Evolutionary conservation across 2,329 filamentous ascomycete genomes (phyloP).

Genomic region (Aspergillus jensenii): DNA sequence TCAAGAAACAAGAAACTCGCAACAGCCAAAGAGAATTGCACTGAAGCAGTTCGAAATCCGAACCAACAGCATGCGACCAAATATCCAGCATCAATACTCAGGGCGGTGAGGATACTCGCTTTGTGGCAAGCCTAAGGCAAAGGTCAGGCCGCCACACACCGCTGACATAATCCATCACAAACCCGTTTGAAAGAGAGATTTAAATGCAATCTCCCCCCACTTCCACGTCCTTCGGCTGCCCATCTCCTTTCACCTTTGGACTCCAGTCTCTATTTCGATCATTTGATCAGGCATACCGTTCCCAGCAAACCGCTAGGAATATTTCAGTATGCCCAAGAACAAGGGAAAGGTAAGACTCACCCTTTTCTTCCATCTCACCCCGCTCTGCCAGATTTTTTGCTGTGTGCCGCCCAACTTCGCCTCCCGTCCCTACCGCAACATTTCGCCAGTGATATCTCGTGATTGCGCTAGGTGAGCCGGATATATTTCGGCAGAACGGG

Average conservation of each 20-base stretch:
- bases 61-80: not conserved
- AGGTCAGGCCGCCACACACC: constrained; percentile 24
- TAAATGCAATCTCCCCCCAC: constrained; percentile 19
- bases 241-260: constrained; percentile 13
- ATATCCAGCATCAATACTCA: not conserved
- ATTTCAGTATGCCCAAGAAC: constrained; percentile 87
- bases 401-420: constrained; percentile 13
- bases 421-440: constrained; percentile 18
- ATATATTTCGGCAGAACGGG: not conserved
- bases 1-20: not conserved
- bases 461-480: not conserved
- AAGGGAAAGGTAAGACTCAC: constrained; percentile 84
- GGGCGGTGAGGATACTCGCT: constrained; percentile 15
- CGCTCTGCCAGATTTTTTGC: constrained; percentile 16
- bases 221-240: constrained; percentile 19
- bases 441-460: not conserved
- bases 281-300: constrained; percentile 13
- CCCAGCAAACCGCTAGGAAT: constrained; percentile 26
- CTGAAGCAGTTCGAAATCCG: not conserved
- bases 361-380: constrained; percentile 20
- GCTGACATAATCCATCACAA: constrained; percentile 14
- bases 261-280: constrained; percentile 12
- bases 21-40: not conserved
- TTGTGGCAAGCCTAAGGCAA: constrained; percentile 27
- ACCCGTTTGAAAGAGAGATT: constrained; percentile 21